These are phyloP conservation scores for Mercurialis annua DNA, from an alignment of 345 rosid species.

Conservation along the genomic window DNA sequence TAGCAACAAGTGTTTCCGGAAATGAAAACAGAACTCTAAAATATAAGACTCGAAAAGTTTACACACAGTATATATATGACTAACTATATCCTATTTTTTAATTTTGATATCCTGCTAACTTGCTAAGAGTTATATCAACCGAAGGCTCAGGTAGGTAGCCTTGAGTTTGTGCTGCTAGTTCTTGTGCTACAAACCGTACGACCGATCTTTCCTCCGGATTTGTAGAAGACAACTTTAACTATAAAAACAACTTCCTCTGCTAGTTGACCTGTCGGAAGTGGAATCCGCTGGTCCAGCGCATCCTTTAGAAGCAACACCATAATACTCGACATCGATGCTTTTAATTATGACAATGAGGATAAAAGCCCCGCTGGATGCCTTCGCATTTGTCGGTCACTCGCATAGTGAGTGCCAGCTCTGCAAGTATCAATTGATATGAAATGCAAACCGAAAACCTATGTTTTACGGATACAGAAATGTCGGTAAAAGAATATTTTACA, in stretches of 20 bases:
- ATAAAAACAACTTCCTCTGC: constrained; percentile 47
- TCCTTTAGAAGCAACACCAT: constrained; percentile 37
- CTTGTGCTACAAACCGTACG: constrained; percentile 58
- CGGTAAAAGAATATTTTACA: no score
- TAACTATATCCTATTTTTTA: constrained; percentile 2
- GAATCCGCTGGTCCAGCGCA: constrained; percentile 46
- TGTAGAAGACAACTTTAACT: constrained; percentile 32
- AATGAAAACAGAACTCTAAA: no score
- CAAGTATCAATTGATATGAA: no score
- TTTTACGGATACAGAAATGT: no score
- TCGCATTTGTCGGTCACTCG: constrained; percentile 45
- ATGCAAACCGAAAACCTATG: no score
- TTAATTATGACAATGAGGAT: constrained; percentile 21
- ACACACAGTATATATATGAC: no score
- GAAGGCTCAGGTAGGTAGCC: constrained; percentile 32
- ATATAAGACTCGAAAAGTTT: no score
- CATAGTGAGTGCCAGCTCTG: constrained; percentile 48
- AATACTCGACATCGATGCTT: constrained; percentile 16
- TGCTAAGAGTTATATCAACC: constrained; percentile 28
- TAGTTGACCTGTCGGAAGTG: constrained; percentile 37
- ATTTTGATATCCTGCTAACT: constrained; percentile 29
- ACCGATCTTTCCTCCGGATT: constrained; percentile 44
- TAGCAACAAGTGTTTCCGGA: constrained; percentile 76
- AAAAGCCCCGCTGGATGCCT: constrained; percentile 57
- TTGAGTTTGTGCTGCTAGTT: constrained; percentile 40